Evolutionary conservation across 176 grass and related monocot genomes (phyloP).

Genomic region (Guadua angustifolia): DNA sequence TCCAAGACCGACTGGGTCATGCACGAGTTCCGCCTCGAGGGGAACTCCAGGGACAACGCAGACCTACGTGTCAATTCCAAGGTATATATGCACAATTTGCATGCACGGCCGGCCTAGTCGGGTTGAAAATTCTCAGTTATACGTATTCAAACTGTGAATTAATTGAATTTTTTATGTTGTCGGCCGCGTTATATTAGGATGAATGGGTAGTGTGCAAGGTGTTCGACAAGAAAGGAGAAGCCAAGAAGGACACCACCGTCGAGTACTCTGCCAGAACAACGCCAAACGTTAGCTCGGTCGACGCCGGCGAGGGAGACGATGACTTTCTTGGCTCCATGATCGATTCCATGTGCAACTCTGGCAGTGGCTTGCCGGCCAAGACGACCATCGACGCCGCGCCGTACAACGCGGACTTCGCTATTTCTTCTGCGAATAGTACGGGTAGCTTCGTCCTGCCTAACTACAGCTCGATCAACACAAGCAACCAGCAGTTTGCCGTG

Average conservation of each 20-base stretch:
- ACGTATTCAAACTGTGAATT: not conserved
- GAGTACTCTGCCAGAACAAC: no score
- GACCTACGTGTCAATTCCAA: constrained; percentile 36
- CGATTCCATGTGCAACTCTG: no score
- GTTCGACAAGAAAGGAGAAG: no score
- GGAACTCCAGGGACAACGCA: constrained; percentile 17
- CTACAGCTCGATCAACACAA: constrained; percentile 35
- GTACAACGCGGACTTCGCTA: constrained; percentile 22
- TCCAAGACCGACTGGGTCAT: constrained; percentile 83
- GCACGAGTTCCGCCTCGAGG: constrained; percentile 79
- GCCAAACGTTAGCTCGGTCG: no score
- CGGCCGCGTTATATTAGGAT: constrained; percentile 38
- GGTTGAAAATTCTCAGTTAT: not conserved
- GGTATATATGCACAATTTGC: constrained; percentile 9
- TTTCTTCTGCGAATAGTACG: not conserved
- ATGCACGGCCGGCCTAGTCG: not conserved
- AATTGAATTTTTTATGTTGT: not conserved
- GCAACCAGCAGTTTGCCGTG: not conserved
- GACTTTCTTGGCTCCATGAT: no score
- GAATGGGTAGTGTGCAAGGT: constrained; percentile 73
- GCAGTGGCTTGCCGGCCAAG: not conserved
- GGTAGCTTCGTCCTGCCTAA: constrained; percentile 26
- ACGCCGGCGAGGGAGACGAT: no score
- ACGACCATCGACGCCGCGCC: constrained; percentile 2
- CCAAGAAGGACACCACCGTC: no score